These are phyloP conservation scores for Tephrocybe rancida DNA, from an alignment of 768 basidiomycete genomes.

Conservation along the genomic window DNA sequence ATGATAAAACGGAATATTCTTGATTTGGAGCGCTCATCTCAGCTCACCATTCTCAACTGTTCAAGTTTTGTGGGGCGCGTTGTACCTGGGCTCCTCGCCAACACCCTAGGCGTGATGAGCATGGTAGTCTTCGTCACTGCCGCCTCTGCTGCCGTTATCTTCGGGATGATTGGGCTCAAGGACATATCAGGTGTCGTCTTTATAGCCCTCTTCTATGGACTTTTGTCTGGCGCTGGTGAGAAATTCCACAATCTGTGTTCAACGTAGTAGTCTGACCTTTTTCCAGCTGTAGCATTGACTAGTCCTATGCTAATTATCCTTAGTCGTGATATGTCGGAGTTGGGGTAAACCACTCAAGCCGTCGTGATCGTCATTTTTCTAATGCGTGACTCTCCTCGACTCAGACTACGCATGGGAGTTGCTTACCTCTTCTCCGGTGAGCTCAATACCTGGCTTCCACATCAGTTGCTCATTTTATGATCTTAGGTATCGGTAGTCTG, in stretches of 20 bases:
- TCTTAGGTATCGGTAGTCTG: slow-evolving; percentile 3
- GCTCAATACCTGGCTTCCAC: not conserved
- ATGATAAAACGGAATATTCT: not conserved
- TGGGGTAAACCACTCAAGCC: too few relatives aligned
- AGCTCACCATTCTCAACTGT: slow-evolving; percentile 28
- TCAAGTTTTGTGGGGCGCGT: slow-evolving; percentile 25
- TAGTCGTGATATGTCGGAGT: not conserved
- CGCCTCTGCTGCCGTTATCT: slow-evolving; percentile 30
- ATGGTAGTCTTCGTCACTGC: slow-evolving; percentile 27
- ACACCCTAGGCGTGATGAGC: slow-evolving; percentile 23
- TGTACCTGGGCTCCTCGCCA: slow-evolving; percentile 22
- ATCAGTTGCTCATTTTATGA: not conserved
- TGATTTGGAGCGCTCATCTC: not conserved
- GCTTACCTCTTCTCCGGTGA: not conserved
- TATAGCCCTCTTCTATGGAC: slow-evolving; percentile 42
- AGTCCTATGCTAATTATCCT: slow-evolving; percentile 1
- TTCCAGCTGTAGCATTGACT: not conserved
- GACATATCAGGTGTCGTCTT: slow-evolving; percentile 30
- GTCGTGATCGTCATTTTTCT: too few relatives aligned
- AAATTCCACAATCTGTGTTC: not conserved
- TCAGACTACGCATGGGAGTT: too few relatives aligned
- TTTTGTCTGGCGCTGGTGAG: slow-evolving; percentile 35
- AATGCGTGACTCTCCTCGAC: too few relatives aligned
- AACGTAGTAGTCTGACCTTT: too few relatives aligned
- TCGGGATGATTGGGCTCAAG: slow-evolving; percentile 36